phyloP scores from a whole-genome alignment of 306 rosid genomes.

The Dryas alaskensis region DNA sequence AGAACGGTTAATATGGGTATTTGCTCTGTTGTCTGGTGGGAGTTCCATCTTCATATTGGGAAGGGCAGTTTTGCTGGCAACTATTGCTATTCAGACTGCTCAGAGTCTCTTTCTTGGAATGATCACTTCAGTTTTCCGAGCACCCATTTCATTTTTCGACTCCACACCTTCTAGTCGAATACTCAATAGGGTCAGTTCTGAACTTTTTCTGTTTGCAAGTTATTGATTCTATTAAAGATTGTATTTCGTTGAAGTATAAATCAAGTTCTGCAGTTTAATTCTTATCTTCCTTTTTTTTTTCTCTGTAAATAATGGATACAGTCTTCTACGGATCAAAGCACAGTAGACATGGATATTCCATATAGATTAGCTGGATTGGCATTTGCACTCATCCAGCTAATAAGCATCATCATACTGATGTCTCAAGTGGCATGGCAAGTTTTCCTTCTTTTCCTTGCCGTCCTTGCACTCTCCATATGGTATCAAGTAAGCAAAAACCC shows the following conservation, averaged over 20 bases:
- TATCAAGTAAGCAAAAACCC: constrained; percentile 24
- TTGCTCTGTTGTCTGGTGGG: constrained; percentile 67
- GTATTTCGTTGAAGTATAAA: background rate
- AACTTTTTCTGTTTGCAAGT: background rate
- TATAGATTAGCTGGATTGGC: constrained; percentile 9
- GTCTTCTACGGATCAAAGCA: constrained; percentile 31
- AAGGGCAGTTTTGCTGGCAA: constrained; percentile 73
- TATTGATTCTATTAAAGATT: background rate
- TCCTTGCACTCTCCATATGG: constrained; percentile 24
- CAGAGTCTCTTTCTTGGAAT: constrained; percentile 71
- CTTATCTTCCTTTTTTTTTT: background rate
- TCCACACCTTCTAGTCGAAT: constrained; percentile 84
- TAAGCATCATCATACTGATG: constrained; percentile 24
- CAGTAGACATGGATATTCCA: constrained; percentile 20
- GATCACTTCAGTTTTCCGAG: constrained; percentile 72
- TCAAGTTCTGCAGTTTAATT: background rate
- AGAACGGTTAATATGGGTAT: constrained; percentile 49
- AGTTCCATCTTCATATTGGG: constrained; percentile 86
- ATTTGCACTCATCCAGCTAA: constrained; percentile 30
- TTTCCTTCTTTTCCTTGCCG: constrained; percentile 19
- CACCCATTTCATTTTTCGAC: constrained; percentile 80
- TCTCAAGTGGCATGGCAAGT: constrained; percentile 36
- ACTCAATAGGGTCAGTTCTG: constrained; percentile 62
- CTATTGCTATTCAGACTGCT: constrained; percentile 70
- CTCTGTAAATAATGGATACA: background rate